Evolutionary conservation across 2,329 filamentous ascomycete species (phyloP), one percentile per base, ranked within the genome.

Genomic region (Neopestalotiopsis sp.): DNA sequence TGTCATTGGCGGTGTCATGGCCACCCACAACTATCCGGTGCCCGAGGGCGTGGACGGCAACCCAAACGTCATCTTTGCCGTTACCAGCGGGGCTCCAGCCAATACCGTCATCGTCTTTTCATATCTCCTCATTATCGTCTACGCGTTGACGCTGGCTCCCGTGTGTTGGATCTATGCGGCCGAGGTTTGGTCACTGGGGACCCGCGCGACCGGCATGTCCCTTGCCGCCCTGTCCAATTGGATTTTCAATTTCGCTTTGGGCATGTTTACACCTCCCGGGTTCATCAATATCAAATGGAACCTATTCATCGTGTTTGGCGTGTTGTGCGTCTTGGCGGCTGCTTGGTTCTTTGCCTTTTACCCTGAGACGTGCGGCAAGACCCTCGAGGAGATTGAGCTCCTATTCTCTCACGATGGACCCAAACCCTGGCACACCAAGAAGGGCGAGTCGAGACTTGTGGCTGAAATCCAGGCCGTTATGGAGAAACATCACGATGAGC

Each of bases 121-220:
- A 64, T 91, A 91, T 75, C 82, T 91, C 17, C 84, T 91, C 69
- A 88, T 91, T 74, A 84, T 90, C 72, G 82, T 89, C 71, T 91
- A 91, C 75, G 86, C 88, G 1, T 81, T 90, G n/a, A 91, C 89
- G 0, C 83, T 90, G 20, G 89, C 88, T 0, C 89, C 89, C 0
- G 86, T 90, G 3, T 88, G 85, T 67, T 91, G 90, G 89, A 85
- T 91, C 59, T 92, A 92, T 72, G 86, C 88, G 0, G 87, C 88
- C 17, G 90, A 92, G 77, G 86, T 90, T 2, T 91, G 87, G 85
- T 88, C 87, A 0, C 81, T 90, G 2, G 86, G 88, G 69, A 89
- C 87, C 0, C 85, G 89, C 42, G 88, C 88, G 2, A 86, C 83
- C 2, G 88, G 88, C 24, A 89, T 90, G 82, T 84, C 85, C 28